Percentiles rank a stretch among this genome's conserved stretches.
Conservation (phyloP, 306 rosid genomes). For the Lablab purpureus region DNA sequence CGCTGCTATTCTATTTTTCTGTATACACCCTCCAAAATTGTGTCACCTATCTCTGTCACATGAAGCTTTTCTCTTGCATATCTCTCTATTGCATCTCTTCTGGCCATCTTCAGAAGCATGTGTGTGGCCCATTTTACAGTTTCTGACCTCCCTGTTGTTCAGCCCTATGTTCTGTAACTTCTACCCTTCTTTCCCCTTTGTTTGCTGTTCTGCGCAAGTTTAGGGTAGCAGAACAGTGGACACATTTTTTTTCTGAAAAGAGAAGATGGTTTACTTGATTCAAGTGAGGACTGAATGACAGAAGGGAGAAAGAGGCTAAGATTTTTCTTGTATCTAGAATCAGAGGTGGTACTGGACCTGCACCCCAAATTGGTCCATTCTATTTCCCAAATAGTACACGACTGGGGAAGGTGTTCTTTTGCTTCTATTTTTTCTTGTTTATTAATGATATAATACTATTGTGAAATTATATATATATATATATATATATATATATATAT, state of each 20-base stretch:
- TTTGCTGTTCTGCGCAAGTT: neutral
- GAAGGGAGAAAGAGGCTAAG: neutral
- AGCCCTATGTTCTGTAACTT: neutral
- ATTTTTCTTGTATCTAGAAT: neutral
- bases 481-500: too few relatives aligned
- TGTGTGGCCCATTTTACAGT: neutral
- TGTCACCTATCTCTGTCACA: neutral
- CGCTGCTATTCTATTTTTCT: neutral
- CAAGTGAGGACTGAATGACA: neutral
- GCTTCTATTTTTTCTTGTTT: neutral
- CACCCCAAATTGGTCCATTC: too few relatives aligned
- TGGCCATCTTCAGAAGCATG: neutral
- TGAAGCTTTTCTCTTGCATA: neutral
- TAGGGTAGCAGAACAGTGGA: neutral
- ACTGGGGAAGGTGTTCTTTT: neutral
- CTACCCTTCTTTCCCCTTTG: neutral
- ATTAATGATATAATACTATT: too few relatives aligned
- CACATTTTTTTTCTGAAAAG: neutral
- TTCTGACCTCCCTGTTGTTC: neutral
- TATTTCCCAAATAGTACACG: neutral
- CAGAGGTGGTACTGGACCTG: neutral
- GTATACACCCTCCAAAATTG: neutral
- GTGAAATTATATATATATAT: too few relatives aligned
- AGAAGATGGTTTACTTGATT: neutral
- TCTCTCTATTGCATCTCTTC: neutral